Evolutionary conservation across 192 early-diverging fungal species (phyloP).

Genomic region (Podila epigama): DNA sequence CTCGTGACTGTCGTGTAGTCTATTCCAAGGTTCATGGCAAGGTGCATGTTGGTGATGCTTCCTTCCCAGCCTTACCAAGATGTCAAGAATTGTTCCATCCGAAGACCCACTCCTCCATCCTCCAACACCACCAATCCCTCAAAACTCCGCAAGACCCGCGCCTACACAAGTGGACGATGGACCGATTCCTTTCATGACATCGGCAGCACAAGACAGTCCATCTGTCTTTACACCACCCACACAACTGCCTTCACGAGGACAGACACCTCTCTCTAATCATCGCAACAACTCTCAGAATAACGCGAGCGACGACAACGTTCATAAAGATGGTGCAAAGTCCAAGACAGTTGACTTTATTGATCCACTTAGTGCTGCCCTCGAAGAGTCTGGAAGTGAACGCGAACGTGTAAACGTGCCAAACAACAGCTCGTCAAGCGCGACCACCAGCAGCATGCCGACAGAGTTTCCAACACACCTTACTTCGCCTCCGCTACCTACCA

Average conservation of each 20-base stretch:
- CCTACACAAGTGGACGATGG: constrained; percentile 29
- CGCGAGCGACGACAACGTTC: neutral
- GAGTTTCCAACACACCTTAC: constrained; percentile 38
- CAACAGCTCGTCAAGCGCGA: constrained; percentile 4
- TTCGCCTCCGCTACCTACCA: constrained; percentile 30
- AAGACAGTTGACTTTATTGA: constrained; percentile 15
- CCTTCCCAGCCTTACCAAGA: no score
- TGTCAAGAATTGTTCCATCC: constrained; percentile 39
- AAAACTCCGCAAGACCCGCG: neutral
- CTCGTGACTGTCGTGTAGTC: no score
- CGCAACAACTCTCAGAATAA: neutral
- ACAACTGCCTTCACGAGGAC: neutral
- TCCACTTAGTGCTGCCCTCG: constrained; percentile 14
- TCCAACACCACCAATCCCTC: constrained; percentile 22
- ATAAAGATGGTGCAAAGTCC: neutral
- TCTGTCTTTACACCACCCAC: constrained; percentile 27
- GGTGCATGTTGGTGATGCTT: neutral
- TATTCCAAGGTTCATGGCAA: neutral
- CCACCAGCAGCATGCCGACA: constrained; percentile 32
- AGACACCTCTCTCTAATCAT: neutral
- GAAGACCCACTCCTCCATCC: constrained; percentile 46
- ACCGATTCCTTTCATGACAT: constrained; percentile 30
- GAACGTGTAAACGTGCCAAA: constrained; percentile 6
- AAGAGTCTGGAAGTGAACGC: neutral
- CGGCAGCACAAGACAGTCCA: neutral